Conservation (phyloP, 2,329 filamentous ascomycete genomes). For the Colletotrichum sp. region DNA sequence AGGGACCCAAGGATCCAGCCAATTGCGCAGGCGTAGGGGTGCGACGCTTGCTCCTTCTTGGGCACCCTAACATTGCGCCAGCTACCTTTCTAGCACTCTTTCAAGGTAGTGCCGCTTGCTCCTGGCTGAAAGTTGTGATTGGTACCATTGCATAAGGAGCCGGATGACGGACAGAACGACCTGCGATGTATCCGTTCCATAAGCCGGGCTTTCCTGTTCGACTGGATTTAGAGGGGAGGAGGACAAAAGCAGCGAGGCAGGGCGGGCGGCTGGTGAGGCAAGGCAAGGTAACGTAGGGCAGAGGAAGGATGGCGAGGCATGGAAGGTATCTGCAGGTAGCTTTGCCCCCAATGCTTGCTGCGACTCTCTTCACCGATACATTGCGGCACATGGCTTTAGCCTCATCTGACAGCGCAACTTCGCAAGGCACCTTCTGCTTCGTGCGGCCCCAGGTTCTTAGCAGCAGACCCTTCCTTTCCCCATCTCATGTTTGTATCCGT, state of each 20-base stretch:
- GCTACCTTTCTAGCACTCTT: neutral
- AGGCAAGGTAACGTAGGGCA: neutral
- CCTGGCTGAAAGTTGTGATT: neutral
- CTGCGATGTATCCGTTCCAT: neutral
- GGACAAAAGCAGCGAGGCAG: neutral
- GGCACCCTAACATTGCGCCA: neutral
- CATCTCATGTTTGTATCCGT: neutral
- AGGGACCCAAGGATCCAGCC: neutral
- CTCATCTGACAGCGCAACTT: neutral
- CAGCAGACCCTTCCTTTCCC: neutral
- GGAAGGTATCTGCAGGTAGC: neutral
- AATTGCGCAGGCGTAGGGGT: neutral
- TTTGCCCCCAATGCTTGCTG: neutral
- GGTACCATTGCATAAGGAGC: neutral
- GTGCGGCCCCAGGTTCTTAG: neutral
- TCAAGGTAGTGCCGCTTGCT: neutral
- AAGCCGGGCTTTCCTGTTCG: neutral
- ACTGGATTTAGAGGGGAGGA: neutral
- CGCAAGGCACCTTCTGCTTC: neutral
- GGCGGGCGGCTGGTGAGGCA: neutral
- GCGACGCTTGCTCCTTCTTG: neutral
- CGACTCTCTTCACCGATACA: neutral
- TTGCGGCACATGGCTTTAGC: conserved; percentile 5
- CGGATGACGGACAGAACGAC: neutral
- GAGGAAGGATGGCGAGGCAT: neutral